Evolutionary conservation across 306 rosid genomes (phyloP).

Genomic region (Ochetophila trinervis): DNA sequence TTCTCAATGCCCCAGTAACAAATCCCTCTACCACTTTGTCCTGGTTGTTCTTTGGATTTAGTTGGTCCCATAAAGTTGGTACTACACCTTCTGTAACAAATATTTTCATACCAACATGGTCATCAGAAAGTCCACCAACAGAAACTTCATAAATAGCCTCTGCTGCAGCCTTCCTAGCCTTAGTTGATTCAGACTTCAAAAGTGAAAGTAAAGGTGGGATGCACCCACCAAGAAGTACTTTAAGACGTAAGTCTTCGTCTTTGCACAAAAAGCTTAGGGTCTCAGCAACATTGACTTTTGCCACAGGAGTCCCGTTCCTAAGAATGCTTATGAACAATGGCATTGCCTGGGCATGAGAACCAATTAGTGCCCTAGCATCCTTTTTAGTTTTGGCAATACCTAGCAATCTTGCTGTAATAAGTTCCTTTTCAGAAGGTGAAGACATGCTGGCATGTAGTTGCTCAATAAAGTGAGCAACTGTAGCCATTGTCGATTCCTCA

Average conservation of each 20-base stretch:
- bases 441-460: conserved; percentile 82
- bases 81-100: conserved; percentile 97
- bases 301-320: conserved; percentile 71
- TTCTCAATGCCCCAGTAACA: conserved; percentile 90
- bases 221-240: conserved; percentile 97
- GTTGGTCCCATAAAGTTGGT: conserved; percentile 88
- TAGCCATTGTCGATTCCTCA: conserved; percentile 70
- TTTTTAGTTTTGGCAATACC: conserved; percentile 65
- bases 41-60: conserved; percentile 65
- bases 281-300: conserved; percentile 85
- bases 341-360: conserved; percentile 98
- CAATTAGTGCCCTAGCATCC: conserved; percentile 76
- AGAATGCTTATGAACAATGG: conserved; percentile 93
- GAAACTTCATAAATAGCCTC: conserved; percentile 98
- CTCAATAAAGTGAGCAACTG: conserved; percentile 82
- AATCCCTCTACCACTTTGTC: conserved; percentile 94
- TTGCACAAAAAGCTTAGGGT: conserved; percentile 80
- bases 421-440: conserved; percentile 77
- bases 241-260: conserved; percentile 86
- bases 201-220: conserved; percentile 90
- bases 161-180: conserved; percentile 89
- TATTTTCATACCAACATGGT: conserved; percentile 87
- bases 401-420: conserved; percentile 61
- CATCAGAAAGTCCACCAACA: conserved; percentile 80
- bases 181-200: conserved; percentile 69